These are phyloP conservation scores for Penicillium parvum DNA, from an alignment of 495 filamentous ascomycete genomes.

Conservation along the genomic window DNA sequence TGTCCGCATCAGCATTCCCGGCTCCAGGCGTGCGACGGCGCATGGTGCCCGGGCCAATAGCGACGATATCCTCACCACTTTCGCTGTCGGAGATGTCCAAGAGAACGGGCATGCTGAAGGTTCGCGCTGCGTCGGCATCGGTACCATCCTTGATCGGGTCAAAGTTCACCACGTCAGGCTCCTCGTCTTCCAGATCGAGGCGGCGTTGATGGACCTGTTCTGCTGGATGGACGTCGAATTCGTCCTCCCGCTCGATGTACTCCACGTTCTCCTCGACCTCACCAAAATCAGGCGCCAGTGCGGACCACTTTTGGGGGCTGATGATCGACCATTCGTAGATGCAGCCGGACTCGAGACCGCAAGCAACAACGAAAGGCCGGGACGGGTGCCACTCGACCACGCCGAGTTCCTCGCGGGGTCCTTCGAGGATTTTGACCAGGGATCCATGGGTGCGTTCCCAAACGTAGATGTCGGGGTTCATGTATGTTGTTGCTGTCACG, in stretches of 20 bases:
- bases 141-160: constrained; percentile 56
- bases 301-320: constrained; percentile 92
- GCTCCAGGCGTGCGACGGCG: constrained; percentile 66
- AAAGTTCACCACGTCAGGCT: constrained; percentile 79
- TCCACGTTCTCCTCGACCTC: constrained; percentile 98
- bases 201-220: constrained; percentile 91
- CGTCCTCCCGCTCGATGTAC: constrained; percentile 91
- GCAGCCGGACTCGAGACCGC: constrained; percentile 81
- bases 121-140: constrained; percentile 46
- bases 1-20: constrained; percentile 43
- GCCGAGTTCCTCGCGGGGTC: constrained; percentile 89
- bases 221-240: constrained; percentile 95
- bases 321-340: constrained; percentile 93
- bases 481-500: constrained; percentile 87
- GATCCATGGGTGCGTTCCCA: constrained; percentile 96
- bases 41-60: constrained; percentile 79
- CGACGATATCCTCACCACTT: constrained; percentile 83
- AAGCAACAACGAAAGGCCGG: constrained; percentile 81
- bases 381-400: constrained; percentile 96
- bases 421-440: constrained; percentile 92
- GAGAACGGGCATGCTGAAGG: constrained; percentile 83
- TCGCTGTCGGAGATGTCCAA: constrained; percentile 72
- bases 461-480: constrained; percentile 97
- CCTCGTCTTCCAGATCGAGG: constrained; percentile 83
- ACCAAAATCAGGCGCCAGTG: constrained; percentile 91